Evolutionary conservation across 345 rosid genomes (phyloP), one percentile per base, ranked within the genome.

Genomic region (Linum usitatissimum): DNA sequence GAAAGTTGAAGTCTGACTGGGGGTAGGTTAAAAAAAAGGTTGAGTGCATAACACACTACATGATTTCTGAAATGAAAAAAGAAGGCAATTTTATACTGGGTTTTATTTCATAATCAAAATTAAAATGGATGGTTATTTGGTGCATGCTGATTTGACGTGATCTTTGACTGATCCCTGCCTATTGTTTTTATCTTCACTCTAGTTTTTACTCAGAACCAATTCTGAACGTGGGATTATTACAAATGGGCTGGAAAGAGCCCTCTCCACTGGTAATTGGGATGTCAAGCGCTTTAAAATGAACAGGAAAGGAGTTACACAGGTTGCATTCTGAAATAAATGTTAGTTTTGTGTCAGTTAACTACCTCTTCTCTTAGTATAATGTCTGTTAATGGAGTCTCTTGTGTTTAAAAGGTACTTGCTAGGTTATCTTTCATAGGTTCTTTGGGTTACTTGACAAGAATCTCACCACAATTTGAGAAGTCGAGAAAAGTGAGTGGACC

Each of bases 401-500:
- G 54, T 60, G 68, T 23, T 45, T 66, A 53, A 53, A 60, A 92
- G 98, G 96, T 85, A 40, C 76, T 92, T 19, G 76, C 69, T n/a
- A 81, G 98, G 77, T 75, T 92, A 71, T 87, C 98, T 53, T 92
- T 77, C 67, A 92, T 92, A 13, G 89, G 84, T 53, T 69, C 85
- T 64, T 21, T 89, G 84, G 98, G 98, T 69, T 77, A 77, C 60
- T 80, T 89, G 80, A 92, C 97, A 39, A 87, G 81, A 79, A 70
- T 89, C 68, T 59, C 68, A 30, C 96, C 97, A 53, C 98, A 89
- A 60, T 92, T 92, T 70, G 95, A 89, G 77, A 92, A 89, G 83
- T 92, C 98, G 23, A 87, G 95, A 75, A 92, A 92, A 92, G 98
- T 89, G 58, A 89, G 98, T 80, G 98, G 98, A 76, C 97, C 97